Evolutionary conservation across 306 rosid genomes (phyloP).

Genomic region (Ammopiptanthus mongolicus): DNA sequence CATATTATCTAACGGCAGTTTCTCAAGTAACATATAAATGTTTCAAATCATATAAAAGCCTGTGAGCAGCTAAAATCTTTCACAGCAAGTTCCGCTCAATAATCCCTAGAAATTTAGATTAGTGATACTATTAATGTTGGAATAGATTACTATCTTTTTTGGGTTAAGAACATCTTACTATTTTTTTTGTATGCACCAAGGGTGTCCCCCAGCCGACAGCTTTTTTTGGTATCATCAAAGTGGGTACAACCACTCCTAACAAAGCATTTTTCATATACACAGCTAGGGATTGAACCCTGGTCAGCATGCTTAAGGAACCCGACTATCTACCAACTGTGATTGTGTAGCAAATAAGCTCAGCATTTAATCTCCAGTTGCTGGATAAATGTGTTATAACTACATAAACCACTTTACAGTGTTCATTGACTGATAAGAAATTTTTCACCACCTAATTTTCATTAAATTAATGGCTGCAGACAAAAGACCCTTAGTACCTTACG

Average conservation of each 20-base stretch:
- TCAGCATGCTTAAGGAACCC: no score
- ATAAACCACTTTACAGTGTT: constrained; percentile 3
- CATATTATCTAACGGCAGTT: not conserved
- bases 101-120: not conserved
- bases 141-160: not conserved
- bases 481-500: constrained; percentile 64
- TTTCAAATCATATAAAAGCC: not conserved
- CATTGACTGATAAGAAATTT: not conserved
- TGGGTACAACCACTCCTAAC: no score
- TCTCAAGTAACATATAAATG: not conserved
- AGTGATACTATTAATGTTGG: not conserved
- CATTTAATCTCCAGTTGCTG: not conserved
- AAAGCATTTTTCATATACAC: no score
- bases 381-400: not conserved
- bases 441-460: constrained; percentile 12
- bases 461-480: constrained; percentile 3
- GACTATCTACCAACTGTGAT: not conserved
- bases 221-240: no score
- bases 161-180: no score
- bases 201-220: no score
- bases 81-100: not conserved
- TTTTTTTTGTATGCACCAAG: no score
- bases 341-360: not conserved
- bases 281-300: no score
- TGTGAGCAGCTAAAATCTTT: not conserved